These are phyloP conservation scores for Fusarium fracticaudum DNA, from an alignment of 2,329 filamentous ascomycete genomes.

Conservation along the genomic window DNA sequence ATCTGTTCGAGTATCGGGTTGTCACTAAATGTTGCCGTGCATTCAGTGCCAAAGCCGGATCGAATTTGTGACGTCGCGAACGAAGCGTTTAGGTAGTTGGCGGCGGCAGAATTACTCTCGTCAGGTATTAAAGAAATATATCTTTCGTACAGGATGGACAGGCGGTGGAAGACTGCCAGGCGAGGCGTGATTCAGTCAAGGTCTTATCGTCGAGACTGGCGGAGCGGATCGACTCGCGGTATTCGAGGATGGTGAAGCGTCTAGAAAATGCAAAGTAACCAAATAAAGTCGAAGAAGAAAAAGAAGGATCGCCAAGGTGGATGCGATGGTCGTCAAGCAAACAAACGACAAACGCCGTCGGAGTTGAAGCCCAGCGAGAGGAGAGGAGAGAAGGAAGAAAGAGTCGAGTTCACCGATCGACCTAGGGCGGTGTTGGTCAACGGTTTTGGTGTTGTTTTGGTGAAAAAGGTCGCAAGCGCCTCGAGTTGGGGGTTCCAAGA, in stretches of 20 bases:
- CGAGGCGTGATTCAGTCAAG: constrained; percentile 36
- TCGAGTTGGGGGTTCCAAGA: constrained; percentile 40
- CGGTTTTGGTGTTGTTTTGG: constrained; percentile 42
- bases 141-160: constrained; percentile 2
- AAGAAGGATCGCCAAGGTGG: constrained; percentile 22
- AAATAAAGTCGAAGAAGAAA: background rate
- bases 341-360: constrained; percentile 9
- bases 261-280: constrained; percentile 1
- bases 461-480: constrained; percentile 45
- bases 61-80: constrained; percentile 16
- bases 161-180: constrained; percentile 2
- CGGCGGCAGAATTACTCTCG: constrained; percentile 18
- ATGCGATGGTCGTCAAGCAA: constrained; percentile 16
- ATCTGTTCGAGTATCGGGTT: background rate
- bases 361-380: background rate
- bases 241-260: constrained; percentile 1
- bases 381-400: constrained; percentile 15
- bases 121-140: constrained; percentile 20
- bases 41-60: constrained; percentile 19
- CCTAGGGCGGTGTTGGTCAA: constrained; percentile 38
- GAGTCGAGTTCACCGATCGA: constrained; percentile 29
- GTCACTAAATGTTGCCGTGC: constrained; percentile 10
- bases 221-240: constrained; percentile 6
- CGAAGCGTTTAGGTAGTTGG: constrained; percentile 3
- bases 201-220: constrained; percentile 11